Base-by-base conservation (phyloP, 2,329 filamentous ascomycete species). In the Botrytis fabae region DNA sequence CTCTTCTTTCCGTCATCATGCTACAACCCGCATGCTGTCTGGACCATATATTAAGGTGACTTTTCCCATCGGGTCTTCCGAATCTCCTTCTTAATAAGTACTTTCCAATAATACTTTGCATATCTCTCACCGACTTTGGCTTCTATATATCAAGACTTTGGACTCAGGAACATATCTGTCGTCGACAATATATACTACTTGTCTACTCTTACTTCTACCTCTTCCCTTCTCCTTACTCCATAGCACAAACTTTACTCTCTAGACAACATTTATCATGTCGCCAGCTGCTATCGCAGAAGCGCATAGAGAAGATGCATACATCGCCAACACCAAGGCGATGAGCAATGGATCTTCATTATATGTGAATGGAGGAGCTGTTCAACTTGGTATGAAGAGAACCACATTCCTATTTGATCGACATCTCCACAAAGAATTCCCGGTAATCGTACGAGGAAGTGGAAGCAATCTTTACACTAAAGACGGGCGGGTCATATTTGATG, bases 401-500 rank as follows among this genome's bases (percentile, higher is more conserved):
- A 75, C 75, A 32, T 80, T 75, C 63, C 73, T 77, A 18, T 71
- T 81, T 22, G 78, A 79, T 63, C 74, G 80, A 57, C 66, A 79
- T 63, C 75, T 81, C 12, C 77, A 80, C 57, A 79, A 78, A 51
- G 63, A 75, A 10, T 80, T 78, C 18, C 78, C 77, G 8, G 70
- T 79, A n/a, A 78, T 80, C 10, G 73, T 75, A 42, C 61, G 75
- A 20, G 78, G 73, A 35, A 74, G 78, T 44, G 80, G 80, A 25
- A 78, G 77, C 73, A 77, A 78, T 20, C 69, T 81, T 18, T 73
- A 76, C 42, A 77, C 80, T 9, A 73, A 75, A n/a, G 78, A 80
- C 70, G 90, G 90, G 1, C 85, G 86, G 38, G 84, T 82, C 48
- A 86, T 96, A 61, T 86, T 94, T 22, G 93, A 96, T 80, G 91